These are phyloP conservation scores for Trichosporon coremiiforme DNA, from an alignment of 1,284 basidiomycete genomes.

Conservation along the genomic window DNA sequence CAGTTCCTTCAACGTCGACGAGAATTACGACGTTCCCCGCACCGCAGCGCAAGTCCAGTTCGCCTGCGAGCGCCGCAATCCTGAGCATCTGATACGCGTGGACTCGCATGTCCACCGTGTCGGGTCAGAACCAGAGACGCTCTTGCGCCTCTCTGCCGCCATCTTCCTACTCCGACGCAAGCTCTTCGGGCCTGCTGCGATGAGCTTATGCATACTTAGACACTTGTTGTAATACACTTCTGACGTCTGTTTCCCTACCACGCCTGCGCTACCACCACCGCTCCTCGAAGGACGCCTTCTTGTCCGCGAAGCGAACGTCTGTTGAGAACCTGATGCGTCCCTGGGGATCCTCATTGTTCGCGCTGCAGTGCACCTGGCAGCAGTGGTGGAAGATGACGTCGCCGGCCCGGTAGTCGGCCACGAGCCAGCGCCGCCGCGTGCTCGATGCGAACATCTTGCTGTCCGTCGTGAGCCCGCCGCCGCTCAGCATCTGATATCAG, in stretches of 20 bases:
- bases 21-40: neutral
- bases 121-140: too few relatives aligned
- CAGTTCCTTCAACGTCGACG: neutral
- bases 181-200: neutral
- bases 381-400: slow-evolving; percentile 35
- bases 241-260: neutral
- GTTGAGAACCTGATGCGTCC: slow-evolving; percentile 28
- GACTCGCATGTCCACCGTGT: neutral
- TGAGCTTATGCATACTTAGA: too few relatives aligned
- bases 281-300: slow-evolving; percentile 24
- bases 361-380: slow-evolving; percentile 29
- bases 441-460: slow-evolving; percentile 19
- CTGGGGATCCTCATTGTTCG: slow-evolving; percentile 27
- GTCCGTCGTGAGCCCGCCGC: slow-evolving; percentile 27
- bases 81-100: neutral
- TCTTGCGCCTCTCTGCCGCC: neutral
- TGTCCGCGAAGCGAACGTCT: slow-evolving; percentile 29
- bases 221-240: slow-evolving; percentile 1
- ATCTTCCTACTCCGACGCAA: neutral
- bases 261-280: slow-evolving; percentile 30
- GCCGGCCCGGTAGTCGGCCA: slow-evolving; percentile 31
- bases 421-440: slow-evolving; percentile 29
- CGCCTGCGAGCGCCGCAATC: neutral
- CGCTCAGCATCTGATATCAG: slow-evolving; percentile 30
- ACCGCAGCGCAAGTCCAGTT: neutral